Base-by-base conservation (phyloP, 179 eudicot species). In the Vitellaria paradoxa region DNA sequence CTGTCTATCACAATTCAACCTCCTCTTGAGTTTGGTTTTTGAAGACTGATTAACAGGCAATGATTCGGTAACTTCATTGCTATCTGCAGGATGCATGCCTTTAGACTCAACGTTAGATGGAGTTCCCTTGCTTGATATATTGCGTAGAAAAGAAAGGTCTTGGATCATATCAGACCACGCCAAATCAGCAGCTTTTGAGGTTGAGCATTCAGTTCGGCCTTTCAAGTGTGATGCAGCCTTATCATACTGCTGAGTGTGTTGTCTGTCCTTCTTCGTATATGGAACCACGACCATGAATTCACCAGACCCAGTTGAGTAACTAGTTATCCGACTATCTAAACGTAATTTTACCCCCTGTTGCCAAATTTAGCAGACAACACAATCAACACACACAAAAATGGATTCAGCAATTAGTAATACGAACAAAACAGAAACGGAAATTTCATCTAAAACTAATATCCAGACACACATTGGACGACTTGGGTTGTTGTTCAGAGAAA, bases 231-330 rank as follows among this genome's bases (percentile, higher is more conserved):
- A 77, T 55, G 61, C 83, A 74, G 78, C 49, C 73, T 69, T 79
- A 76, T 83, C 81, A 67, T 75, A 45, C 68, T 84, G 84, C 80
- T 70, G 74, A 18, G 69, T 63, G 59, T 85, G 86, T 70, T 80
- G 76, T 70, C 77, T 75, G 55, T 71, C 77, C 86, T 89, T 96
- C 84, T 89, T 96, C 24, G 82, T 76, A 81, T 85, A 93, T 15
- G 99, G 98, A 76, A 96, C 83, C 62, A 93, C 80, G 79, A 95
- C 93, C 12, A 96, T 62, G 82, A 93, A 96, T 5, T 91, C 99
- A 50, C 86, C 90, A 15, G 78, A 47, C 21, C 72, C 78, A 46
- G 84, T 81, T 59, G 77, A 65, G 73, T 85, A 85, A 72, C 89
- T 85, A 74, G 89, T 88, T 78, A 96, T 79, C 76, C 60, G 82